Evolutionary conservation across 2,329 filamentous ascomycete genomes (phyloP), one percentile per base, ranked within the genome.

Genomic region (Penicillium decumbens): DNA sequence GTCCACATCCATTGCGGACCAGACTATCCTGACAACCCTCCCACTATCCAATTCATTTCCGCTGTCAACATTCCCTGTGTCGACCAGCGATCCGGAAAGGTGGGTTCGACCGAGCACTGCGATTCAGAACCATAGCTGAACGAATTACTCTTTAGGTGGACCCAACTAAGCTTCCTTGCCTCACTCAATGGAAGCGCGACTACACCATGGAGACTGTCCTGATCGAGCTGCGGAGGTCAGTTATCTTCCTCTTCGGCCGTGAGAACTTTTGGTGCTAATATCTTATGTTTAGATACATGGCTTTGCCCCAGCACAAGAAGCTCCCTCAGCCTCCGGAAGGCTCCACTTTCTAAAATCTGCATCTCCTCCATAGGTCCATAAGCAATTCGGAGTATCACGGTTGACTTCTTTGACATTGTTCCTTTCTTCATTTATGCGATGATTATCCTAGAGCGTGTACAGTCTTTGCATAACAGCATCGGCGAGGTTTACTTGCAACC

Each of bases 51-150:
- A 65, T 98, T 98, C 73, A 84, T 93, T 63, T 95, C 88, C 64
- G 88, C 89, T 72, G 86, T 98, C 75, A 96, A 97, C 75, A 81
- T 97, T n/a, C 93, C 93, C 24, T 95, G 92, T 65, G 93, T 98
- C 45, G 87, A 92, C 72, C 77, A 80, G 56, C 81, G 77, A 60
- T 87, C 87, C 56, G 93, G 93, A 65, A 82, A 82, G 75, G 85
- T 87, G 71, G 51, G 54, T 35, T 47, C 15, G 12, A 40, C 13
- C n/a, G 1, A 15, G 27, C n/a, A 46, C 24, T 30, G 25, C 8
- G 20, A 18, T 8, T 33, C 32, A 30, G 15, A 41, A 23, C 20
- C n/a, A 47, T 48, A 20, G 29, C 49, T 52, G 25, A 55, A 39
- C 56, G 39, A 54, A 45, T 7, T 6, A 15, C 29, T 32, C 25